A percentile compares a stretch with the other conserved stretches of the same genome.
Conservation (phyloP, 2,329 filamentous ascomycete species). For the Fusarium xylarioides region DNA sequence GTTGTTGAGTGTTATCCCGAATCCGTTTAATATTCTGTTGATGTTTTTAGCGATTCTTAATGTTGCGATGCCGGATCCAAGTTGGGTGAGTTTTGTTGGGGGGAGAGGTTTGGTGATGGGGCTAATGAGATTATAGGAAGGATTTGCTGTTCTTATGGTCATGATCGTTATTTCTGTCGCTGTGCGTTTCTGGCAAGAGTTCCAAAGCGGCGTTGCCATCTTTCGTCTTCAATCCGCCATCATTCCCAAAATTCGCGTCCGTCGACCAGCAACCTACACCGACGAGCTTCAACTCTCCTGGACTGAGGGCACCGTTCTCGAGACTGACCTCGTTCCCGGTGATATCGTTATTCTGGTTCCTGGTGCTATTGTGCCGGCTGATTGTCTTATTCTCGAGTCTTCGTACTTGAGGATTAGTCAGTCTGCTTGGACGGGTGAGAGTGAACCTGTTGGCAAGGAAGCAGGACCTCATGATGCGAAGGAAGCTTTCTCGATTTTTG, state of each 20-base stretch:
- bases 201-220: not conserved
- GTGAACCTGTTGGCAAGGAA: not conserved
- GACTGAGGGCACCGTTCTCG: not conserved
- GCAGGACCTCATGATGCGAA: not conserved
- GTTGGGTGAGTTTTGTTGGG: not conserved
- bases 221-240: slow-evolving; percentile 1
- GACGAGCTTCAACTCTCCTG: not conserved
- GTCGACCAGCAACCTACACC: not conserved
- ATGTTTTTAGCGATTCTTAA: not conserved
- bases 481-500: not conserved
- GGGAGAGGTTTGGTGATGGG: not conserved
- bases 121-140: not conserved
- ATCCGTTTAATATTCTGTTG: not conserved
- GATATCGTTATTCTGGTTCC: not conserved
- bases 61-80: not conserved
- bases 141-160: not conserved
- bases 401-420: not conserved
- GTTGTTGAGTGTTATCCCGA: not conserved
- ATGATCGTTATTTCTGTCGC: not conserved
- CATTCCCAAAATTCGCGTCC: not conserved
- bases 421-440: not conserved
- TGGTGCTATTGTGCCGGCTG: not conserved
- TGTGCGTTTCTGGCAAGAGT: slow-evolving; percentile 1
- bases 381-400: not conserved
- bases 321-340: not conserved